Conservation (phyloP, 139 green algal species). For the Chlamydomonas applanata region DNA sequence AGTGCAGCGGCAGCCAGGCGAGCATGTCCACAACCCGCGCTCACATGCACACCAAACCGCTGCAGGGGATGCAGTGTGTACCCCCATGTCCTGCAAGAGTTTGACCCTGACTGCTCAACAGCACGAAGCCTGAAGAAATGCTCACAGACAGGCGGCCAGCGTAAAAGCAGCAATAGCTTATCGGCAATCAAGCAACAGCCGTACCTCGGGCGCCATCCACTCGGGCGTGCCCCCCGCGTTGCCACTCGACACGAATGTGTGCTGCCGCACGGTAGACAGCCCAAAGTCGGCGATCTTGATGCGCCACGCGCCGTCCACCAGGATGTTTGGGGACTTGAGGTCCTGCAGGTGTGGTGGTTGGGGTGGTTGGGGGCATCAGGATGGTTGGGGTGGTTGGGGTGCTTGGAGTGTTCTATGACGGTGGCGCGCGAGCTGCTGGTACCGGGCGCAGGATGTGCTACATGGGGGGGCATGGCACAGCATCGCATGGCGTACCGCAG, state of each 20-base stretch:
- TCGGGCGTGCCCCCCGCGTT: constrained; percentile 46
- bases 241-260: constrained; percentile 31
- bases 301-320: constrained; percentile 70
- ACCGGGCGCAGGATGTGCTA: too few species aligned
- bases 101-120: too few species aligned
- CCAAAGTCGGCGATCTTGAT: constrained; percentile 81
- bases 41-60: too few species aligned
- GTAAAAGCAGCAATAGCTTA: not conserved
- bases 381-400: constrained; percentile 49
- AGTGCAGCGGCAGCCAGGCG: too few species aligned
- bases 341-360: constrained; percentile 50
- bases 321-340: constrained; percentile 77
- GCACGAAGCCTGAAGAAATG: too few species aligned
- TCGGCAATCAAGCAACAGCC: constrained; percentile 16
- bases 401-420: not conserved
- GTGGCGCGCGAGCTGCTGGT: too few species aligned
- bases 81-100: not conserved
- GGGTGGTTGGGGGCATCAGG: constrained; percentile 38
- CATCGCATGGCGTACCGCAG: too few species aligned
- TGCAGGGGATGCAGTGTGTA: not conserved
- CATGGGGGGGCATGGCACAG: too few species aligned
- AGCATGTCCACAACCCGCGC: not conserved
- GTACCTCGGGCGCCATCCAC: constrained; percentile 85
- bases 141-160: too few species aligned
- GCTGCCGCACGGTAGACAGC: constrained; percentile 38